A percentile compares a stretch with the other conserved stretches of the same genome.
phyloP scores from a whole-genome alignment of 2,329 filamentous ascomycete genomes.

The Dactylellina cionopaga region DNA sequence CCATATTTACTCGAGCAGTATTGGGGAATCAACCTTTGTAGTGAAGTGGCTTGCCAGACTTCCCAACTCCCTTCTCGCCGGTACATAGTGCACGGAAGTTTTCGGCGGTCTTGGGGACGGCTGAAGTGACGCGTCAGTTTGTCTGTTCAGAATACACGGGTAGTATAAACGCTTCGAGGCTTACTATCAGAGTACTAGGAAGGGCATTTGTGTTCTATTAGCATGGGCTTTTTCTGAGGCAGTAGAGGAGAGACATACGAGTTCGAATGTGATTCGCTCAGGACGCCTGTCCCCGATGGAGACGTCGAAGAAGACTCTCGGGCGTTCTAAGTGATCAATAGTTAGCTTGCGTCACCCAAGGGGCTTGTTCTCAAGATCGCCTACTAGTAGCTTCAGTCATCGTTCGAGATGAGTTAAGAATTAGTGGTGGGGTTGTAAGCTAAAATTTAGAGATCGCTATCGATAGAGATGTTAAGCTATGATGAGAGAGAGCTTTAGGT shows the following conservation, averaged over 20 bases:
- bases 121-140: constrained; percentile 70
- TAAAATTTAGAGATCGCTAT: not conserved
- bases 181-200: constrained; percentile 65
- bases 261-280: constrained; percentile 86
- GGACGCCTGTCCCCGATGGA: constrained; percentile 76
- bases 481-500: not conserved
- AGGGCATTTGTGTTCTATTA: constrained; percentile 7
- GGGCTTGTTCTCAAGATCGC: not conserved
- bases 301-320: constrained; percentile 92
- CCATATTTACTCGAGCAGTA: no score
- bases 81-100: constrained; percentile 97
- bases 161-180: constrained; percentile 38
- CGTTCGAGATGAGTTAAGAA: not conserved
- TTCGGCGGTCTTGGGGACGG: constrained; percentile 92
- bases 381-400: constrained; percentile 44
- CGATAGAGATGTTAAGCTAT: not conserved
- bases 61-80: constrained; percentile 87
- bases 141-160: not conserved
- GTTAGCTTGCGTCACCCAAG: not conserved
- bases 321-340: constrained; percentile 52
- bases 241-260: constrained; percentile 66
- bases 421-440: not conserved
- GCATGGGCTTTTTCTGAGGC: constrained; percentile 11
- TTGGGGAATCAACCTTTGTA: constrained; percentile 74
- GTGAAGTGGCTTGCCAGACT: constrained; percentile 83